Conservation (phyloP, 225 moss, liverwort and hornwort genomes). For the Antitrichia curtipendula region DNA sequence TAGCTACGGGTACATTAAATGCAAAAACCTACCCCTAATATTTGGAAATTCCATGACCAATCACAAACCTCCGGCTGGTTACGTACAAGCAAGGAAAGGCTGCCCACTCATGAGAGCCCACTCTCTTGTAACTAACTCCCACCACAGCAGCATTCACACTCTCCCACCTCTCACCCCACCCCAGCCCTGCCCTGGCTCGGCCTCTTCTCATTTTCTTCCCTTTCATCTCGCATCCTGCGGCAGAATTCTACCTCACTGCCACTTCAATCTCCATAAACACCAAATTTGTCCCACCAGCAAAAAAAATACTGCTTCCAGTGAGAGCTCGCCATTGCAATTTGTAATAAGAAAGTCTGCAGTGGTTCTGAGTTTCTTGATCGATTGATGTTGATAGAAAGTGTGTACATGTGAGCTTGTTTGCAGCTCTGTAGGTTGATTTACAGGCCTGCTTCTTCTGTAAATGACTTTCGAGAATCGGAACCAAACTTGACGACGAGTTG, state of each 20-base stretch:
- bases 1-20: too few relatives aligned
- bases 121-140: neutral
- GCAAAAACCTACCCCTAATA: too few relatives aligned
- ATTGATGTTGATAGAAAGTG: neutral
- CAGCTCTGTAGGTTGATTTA: neutral
- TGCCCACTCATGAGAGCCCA: neutral
- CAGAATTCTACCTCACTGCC: neutral
- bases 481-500: neutral
- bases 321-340: neutral
- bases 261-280: neutral
- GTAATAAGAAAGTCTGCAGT: neutral
- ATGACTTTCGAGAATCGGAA: too few relatives aligned
- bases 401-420: neutral
- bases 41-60: neutral
- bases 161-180: neutral
- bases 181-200: neutral
- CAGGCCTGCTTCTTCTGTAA: neutral
- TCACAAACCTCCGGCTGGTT: neutral
- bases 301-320: neutral
- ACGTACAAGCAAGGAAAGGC: neutral
- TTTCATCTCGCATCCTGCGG: neutral
- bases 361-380: neutral
- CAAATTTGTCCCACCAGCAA: neutral
- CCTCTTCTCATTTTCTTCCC: too few relatives aligned
- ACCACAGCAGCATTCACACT: neutral